phyloP scores from a whole-genome alignment of 2,329 filamentous ascomycete genomes.

The Microascus cirrosus region DNA sequence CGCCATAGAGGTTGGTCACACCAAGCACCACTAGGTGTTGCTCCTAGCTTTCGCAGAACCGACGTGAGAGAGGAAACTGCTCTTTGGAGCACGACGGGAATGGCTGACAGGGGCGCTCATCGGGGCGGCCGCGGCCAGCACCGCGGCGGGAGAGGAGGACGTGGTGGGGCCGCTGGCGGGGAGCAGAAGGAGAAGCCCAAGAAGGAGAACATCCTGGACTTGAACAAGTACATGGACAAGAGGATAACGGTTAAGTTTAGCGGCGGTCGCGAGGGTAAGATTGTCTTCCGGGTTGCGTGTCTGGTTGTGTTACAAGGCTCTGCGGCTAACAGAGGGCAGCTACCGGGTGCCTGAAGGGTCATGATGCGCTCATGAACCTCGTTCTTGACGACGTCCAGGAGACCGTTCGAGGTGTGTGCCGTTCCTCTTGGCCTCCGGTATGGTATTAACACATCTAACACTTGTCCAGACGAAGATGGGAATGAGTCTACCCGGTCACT shows the following conservation, averaged over 20 bases:
- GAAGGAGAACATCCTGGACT: slow-evolving; percentile 96
- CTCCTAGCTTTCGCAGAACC: not conserved
- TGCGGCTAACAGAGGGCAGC: not conserved
- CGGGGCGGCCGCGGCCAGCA: slow-evolving; percentile 30
- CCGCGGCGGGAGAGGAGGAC: slow-evolving; percentile 32
- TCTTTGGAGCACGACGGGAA: not conserved
- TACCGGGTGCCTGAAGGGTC: slow-evolving; percentile 82
- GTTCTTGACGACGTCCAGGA: slow-evolving; percentile 93
- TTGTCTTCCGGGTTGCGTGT: not conserved
- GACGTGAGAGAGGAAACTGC: not conserved
- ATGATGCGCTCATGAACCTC: slow-evolving; percentile 95
- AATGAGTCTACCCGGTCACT: slow-evolving; percentile 73
- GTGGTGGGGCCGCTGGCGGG: slow-evolving; percentile 23
- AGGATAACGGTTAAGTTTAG: slow-evolving; percentile 93
- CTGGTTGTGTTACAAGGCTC: not conserved
- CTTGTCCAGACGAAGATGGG: slow-evolving; percentile 69
- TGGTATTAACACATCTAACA: not conserved
- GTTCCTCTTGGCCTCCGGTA: not conserved
- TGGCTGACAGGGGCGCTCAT: slow-evolving; percentile 17
- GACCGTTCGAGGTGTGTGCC: slow-evolving; percentile 62
- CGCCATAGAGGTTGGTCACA: not conserved
- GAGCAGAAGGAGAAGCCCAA: slow-evolving; percentile 54
- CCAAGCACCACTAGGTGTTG: not conserved
- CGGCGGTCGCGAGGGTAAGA: slow-evolving; percentile 75
- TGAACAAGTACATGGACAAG: slow-evolving; percentile 96